Percentiles rank a stretch among this genome's conserved stretches.
phyloP scores from a whole-genome alignment of 768 basidiomycete species.

The Suillus spraguei region DNA sequence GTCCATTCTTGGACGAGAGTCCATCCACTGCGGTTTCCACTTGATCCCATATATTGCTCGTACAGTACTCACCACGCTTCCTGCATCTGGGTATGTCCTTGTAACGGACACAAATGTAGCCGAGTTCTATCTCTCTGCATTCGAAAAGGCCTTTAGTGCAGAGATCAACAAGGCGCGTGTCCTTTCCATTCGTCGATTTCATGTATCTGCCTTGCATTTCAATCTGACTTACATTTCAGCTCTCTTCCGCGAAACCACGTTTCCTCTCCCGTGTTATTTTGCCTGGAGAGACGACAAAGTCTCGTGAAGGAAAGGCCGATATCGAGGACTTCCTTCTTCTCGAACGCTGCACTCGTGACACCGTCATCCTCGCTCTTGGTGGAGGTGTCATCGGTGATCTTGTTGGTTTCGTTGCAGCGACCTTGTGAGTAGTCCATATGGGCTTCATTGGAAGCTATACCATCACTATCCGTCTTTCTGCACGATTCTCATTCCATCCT shows the following conservation, averaged over 20 bases:
- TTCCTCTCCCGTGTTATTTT: slow-evolving; percentile 80
- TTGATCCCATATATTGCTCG: slow-evolving; percentile 82
- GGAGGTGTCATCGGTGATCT: slow-evolving; percentile 98
- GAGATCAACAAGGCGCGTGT: slow-evolving; percentile 30
- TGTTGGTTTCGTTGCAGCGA: slow-evolving; percentile 95
- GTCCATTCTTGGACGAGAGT: slow-evolving; percentile 80
- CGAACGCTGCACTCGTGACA: slow-evolving; percentile 90
- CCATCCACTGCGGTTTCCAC: slow-evolving; percentile 94
- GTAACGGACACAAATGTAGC: slow-evolving; percentile 93
- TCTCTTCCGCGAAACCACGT: slow-evolving; percentile 45
- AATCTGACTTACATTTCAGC: slow-evolving; percentile 1
- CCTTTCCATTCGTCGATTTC: neutral
- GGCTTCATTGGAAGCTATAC: neutral
- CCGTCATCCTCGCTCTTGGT: slow-evolving; percentile 90
- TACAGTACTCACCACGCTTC: slow-evolving; percentile 69
- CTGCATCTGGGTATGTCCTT: slow-evolving; percentile 87
- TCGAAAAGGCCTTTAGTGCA: slow-evolving; percentile 64
- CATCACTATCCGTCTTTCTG: neutral
- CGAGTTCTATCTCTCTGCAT: slow-evolving; percentile 68
- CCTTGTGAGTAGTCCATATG: slow-evolving; percentile 64
- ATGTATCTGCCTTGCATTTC: neutral
- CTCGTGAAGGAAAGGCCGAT: slow-evolving; percentile 85
- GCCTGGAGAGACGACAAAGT: slow-evolving; percentile 94
- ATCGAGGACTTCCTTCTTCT: slow-evolving; percentile 93
- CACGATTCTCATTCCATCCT: neutral